Evolutionary conservation across 1,284 basidiomycete genomes (phyloP).

Genomic region (Trichosporon coremiiforme): DNA sequence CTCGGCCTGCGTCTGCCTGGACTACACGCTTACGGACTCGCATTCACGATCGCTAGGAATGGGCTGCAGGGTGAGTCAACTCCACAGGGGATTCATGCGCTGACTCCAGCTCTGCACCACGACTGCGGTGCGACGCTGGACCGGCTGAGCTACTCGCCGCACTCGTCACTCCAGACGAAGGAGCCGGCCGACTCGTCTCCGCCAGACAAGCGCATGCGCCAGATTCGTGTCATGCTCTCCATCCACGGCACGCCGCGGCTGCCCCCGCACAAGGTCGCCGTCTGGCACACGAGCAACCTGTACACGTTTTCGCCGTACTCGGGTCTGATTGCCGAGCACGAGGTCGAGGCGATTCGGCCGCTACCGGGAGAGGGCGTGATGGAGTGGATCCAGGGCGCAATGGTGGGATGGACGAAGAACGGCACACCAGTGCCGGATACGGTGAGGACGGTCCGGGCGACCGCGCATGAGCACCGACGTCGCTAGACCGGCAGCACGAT

Average conservation of each 20-base stretch:
- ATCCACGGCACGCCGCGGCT: slow-evolving; percentile 49
- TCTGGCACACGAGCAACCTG: slow-evolving; percentile 54
- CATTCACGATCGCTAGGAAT: slow-evolving; percentile 50
- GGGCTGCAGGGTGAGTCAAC: slow-evolving; percentile 53
- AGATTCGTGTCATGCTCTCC: slow-evolving; percentile 50
- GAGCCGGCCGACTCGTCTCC: slow-evolving; percentile 5
- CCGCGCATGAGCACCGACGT: neutral
- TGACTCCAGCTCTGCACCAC: slow-evolving; percentile 48
- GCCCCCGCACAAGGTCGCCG: slow-evolving; percentile 47
- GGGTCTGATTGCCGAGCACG: slow-evolving; percentile 52
- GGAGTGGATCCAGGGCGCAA: slow-evolving; percentile 44
- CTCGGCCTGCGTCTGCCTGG: slow-evolving; percentile 53
- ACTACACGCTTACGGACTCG: slow-evolving; percentile 48
- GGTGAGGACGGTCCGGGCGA: neutral
- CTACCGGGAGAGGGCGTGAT: slow-evolving; percentile 56
- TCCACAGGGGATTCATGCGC: no score
- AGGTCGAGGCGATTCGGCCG: slow-evolving; percentile 56
- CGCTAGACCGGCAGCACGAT: no score
- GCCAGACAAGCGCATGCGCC: slow-evolving; percentile 37
- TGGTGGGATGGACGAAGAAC: slow-evolving; percentile 1
- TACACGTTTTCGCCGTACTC: slow-evolving; percentile 56
- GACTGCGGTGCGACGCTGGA: slow-evolving; percentile 47
- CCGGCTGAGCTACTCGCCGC: slow-evolving; percentile 48
- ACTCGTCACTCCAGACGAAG: slow-evolving; percentile 27
- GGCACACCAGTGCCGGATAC: neutral